A percentile compares a stretch with the other conserved stretches of the same genome.
Evolutionary conservation across 768 basidiomycete species (phyloP).

Genomic region (Kwoniella sp.): DNA sequence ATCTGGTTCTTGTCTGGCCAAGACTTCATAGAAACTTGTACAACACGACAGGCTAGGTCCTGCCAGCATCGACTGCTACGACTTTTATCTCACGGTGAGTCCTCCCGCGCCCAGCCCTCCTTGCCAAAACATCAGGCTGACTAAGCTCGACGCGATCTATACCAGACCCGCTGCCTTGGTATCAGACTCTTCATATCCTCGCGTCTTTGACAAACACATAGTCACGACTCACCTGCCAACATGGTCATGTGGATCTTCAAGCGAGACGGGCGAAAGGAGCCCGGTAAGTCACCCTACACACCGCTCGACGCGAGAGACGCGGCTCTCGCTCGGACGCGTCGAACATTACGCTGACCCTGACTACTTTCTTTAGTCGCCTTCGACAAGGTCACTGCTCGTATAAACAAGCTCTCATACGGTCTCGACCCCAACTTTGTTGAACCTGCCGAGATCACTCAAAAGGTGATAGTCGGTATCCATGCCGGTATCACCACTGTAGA

Average conservation of each 20-base stretch:
- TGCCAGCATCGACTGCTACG: slow-evolving; percentile 5
- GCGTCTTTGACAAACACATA: no score
- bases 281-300: slow-evolving; percentile 21
- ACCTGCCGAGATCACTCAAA: slow-evolving; percentile 67
- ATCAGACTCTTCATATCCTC: no score
- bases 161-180: no score
- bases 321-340: not conserved
- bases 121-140: no score
- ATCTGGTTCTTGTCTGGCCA: no score
- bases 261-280: slow-evolving; percentile 48
- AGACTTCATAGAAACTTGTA: no score
- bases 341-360: not conserved
- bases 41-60: slow-evolving; percentile 10
- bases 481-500: slow-evolving; percentile 71
- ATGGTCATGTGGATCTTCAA: slow-evolving; percentile 49
- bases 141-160: no score
- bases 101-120: no score
- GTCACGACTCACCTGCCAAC: slow-evolving; percentile 9
- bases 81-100: no score
- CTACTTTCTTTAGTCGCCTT: slow-evolving; percentile 25
- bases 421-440: slow-evolving; percentile 87
- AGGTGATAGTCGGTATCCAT: slow-evolving; percentile 53
- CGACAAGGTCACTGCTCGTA: slow-evolving; percentile 48
- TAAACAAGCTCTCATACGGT: slow-evolving; percentile 77
- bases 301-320: no score